Percentiles rank a stretch among this genome's conserved stretches.
These are phyloP conservation scores for Botryotinia globosa DNA, from an alignment of 2,329 filamentous ascomycete genomes.

Conservation along the genomic window DNA sequence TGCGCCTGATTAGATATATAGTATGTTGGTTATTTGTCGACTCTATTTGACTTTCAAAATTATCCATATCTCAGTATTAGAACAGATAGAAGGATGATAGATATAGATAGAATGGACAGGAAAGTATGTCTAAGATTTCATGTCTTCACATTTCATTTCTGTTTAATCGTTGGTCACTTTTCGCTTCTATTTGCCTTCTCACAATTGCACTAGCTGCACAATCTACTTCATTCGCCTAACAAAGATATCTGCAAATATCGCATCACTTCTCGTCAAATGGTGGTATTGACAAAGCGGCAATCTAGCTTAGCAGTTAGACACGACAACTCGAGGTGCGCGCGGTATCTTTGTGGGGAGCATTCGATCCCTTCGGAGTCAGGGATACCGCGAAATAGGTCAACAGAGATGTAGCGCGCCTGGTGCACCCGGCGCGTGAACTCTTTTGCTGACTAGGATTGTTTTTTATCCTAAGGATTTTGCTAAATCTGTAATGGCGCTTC, in stretches of 20 bases:
- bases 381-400: not conserved
- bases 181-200: not conserved
- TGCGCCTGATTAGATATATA: slow-evolving; percentile 5
- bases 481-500: not conserved
- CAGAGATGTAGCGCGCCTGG: not conserved
- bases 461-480: no score
- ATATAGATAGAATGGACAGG: not conserved
- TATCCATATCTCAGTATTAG: not conserved
- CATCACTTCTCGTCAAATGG: not conserved
- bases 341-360: slow-evolving; percentile 11
- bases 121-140: not conserved
- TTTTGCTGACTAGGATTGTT: not conserved
- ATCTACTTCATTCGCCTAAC: not conserved
- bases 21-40: not conserved
- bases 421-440: not conserved
- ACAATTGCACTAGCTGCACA: not conserved
- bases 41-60: not conserved
- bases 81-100: not conserved
- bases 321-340: slow-evolving; percentile 8
- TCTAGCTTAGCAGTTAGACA: slow-evolving; percentile 6
- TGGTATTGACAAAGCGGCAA: slow-evolving; percentile 9
- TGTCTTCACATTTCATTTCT: not conserved
- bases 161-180: not conserved
- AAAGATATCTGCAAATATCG: not conserved
- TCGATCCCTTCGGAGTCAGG: slow-evolving; percentile 11